Evolutionary conservation across 441 rosid genomes (phyloP), one percentile per base, ranked within the genome.

Genomic region (Breynia disticha): DNA sequence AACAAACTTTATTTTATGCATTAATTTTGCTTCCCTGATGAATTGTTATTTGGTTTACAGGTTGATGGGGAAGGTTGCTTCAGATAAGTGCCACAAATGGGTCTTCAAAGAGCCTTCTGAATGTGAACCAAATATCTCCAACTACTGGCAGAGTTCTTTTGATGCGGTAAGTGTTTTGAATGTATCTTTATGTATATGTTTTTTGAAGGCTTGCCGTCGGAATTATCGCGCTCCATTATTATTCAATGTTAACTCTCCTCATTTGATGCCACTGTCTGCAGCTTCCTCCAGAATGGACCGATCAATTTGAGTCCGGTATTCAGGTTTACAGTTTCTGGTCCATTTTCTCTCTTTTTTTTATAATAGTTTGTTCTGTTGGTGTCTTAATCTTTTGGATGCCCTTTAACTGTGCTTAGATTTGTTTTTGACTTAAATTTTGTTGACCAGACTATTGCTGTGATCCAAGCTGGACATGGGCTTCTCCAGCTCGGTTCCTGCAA

Each of bases 31-130:
- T n/a, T n/a, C n/a, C n/a, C n/a, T n/a, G n/a, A n/a, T n/a, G n/a
- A n/a, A n/a, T n/a, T n/a, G n/a, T 24, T 7, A 24, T 24, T 24
- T 24, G 32, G 7, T 24, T 24, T 24, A 7, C 88, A 88, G 97
- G 77, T 76, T 91, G 67, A 88, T 91, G 97, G 98, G 95, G 59
- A 91, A 91, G 69, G 97, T 91, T 75, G 97, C 97, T 57, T 88
- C 98, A 45, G 98, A 93, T 77, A 93, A 93, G 77, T 91, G 97
- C 61, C 98, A 88, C 78, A 93, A 93, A 66, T 88, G 97, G 98
- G 98, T 93, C 11, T 88, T 86, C 81, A 91, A 88, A 72, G 97
- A 91, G 67, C 98, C 97, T 42, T 72, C 91, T 39, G 94, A 82
- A 71, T 82, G 78, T 65, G 97, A 90, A 76, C 80, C 88, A 16